phyloP scores from a whole-genome alignment of 1,284 basidiomycete species.

The Apiotrichum brassicae region DNA sequence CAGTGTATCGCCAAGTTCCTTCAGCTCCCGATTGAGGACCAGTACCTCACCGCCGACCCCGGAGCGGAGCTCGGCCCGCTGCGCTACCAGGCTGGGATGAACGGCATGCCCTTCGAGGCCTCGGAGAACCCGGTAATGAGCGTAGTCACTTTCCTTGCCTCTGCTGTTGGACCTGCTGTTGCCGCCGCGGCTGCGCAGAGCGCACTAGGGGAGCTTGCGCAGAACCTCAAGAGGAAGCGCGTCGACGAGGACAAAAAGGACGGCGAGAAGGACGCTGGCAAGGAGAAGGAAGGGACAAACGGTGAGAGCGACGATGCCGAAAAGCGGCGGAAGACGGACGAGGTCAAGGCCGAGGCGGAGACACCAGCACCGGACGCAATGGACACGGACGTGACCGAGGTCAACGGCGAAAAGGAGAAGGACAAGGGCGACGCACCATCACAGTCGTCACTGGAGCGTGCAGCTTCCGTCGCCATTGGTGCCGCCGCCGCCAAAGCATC shows the following conservation, averaged over 20 bases:
- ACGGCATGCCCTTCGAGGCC: slow-evolving; percentile 79
- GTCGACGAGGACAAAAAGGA: slow-evolving; percentile 21
- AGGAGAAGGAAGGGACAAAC: slow-evolving; percentile 11
- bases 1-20: slow-evolving; percentile 96
- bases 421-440: slow-evolving; percentile 50
- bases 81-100: slow-evolving; percentile 53
- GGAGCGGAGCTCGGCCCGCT: slow-evolving; percentile 62
- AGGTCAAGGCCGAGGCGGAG: slow-evolving; percentile 17
- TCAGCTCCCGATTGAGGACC: slow-evolving; percentile 93
- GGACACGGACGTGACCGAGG: slow-evolving; percentile 27
- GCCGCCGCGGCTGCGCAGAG: slow-evolving; percentile 91
- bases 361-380: slow-evolving; percentile 19
- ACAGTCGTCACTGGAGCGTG: slow-evolving; percentile 68
- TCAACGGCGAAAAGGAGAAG: slow-evolving; percentile 35
- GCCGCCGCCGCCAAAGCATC: slow-evolving; percentile 83
- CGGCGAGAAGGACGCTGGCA: slow-evolving; percentile 15
- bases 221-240: slow-evolving; percentile 62
- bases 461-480: slow-evolving; percentile 75
- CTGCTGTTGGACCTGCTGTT: slow-evolving; percentile 82
- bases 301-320: slow-evolving; percentile 18
- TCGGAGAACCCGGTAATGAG: slow-evolving; percentile 98
- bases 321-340: slow-evolving; percentile 17
- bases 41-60: slow-evolving; percentile 55
- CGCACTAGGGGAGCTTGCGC: slow-evolving; percentile 59
- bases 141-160: slow-evolving; percentile 92